Percentiles rank a stretch among this genome's conserved stretches.
Evolutionary conservation across 2,329 filamentous ascomycete genomes (phyloP).

Genomic region (Colletotrichum spaethianum): DNA sequence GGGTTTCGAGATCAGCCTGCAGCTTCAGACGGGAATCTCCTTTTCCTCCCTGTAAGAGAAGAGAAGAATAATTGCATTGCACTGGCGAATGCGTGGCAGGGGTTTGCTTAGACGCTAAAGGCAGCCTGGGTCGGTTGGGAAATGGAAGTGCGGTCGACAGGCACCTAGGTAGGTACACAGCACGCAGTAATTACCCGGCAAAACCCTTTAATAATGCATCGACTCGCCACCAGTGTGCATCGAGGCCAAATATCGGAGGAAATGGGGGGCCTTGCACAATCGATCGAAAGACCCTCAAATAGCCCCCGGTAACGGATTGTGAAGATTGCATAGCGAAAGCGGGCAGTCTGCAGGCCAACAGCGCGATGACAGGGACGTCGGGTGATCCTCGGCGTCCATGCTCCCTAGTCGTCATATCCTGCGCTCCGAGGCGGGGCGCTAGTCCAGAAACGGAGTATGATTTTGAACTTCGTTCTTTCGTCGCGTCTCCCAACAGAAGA

Average conservation of each 20-base stretch:
- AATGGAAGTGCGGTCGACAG: neutral
- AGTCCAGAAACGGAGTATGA: slow-evolving; percentile 20
- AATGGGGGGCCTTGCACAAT: neutral
- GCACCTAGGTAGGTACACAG: neutral
- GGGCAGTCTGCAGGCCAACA: neutral
- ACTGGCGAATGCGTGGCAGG: neutral
- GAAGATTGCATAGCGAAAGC: neutral
- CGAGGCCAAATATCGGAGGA: neutral
- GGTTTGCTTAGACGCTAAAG: neutral
- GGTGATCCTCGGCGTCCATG: slow-evolving; percentile 24
- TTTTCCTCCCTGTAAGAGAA: neutral
- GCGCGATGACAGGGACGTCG: slow-evolving; percentile 1
- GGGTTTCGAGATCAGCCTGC: neutral
- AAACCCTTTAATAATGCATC: neutral
- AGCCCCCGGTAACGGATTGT: neutral
- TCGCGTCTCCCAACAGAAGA: slow-evolving; percentile 32
- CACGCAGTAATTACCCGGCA: neutral
- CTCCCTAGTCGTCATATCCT: slow-evolving; percentile 9
- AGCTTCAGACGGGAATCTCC: neutral
- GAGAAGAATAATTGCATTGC: neutral
- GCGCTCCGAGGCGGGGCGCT: neutral
- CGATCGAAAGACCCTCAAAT: neutral
- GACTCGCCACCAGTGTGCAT: neutral
- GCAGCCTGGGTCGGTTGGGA: neutral
- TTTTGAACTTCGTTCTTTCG: slow-evolving; percentile 8